phyloP scores from a whole-genome alignment of 1,284 basidiomycete genomes.

The Irpex rosettiformis region DNA sequence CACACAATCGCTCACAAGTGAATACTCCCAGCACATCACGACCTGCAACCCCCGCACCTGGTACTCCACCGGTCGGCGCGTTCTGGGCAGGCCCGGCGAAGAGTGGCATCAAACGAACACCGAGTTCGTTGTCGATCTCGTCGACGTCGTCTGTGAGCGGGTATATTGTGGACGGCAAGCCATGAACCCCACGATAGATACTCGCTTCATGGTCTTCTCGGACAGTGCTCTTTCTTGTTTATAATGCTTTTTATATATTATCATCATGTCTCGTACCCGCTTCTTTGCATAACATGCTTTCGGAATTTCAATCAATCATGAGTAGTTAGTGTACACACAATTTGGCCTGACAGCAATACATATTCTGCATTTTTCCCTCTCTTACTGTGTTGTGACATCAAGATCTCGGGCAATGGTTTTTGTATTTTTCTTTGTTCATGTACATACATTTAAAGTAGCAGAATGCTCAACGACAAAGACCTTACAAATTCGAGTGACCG shows the following conservation, averaged over 20 bases:
- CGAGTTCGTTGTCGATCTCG: slow-evolving; percentile 10
- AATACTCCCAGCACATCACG: slow-evolving; percentile 64
- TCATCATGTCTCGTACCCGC: background rate
- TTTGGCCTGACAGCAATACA: background rate
- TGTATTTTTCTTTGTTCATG: background rate
- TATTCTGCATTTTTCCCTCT: background rate
- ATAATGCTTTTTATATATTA: background rate
- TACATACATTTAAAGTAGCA: background rate
- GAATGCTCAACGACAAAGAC: background rate
- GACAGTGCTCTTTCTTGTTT: background rate
- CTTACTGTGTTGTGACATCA: too few relatives aligned
- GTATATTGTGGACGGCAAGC: slow-evolving; percentile 12
- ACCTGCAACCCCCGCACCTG: slow-evolving; percentile 56
- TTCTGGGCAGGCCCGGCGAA: slow-evolving; percentile 17
- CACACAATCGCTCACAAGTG: slow-evolving; percentile 73
- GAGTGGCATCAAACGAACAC: slow-evolving; percentile 6
- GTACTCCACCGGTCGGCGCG: slow-evolving; percentile 18
- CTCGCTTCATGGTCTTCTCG: background rate
- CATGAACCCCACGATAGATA: slow-evolving; percentile 3
- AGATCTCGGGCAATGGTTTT: background rate
- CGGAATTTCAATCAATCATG: slow-evolving; percentile 1
- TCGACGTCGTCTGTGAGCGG: slow-evolving; percentile 9
- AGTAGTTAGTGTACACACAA: background rate
- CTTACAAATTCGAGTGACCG: too few relatives aligned
- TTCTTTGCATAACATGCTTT: slow-evolving; percentile 5